Percentiles rank a stretch among this genome's conserved stretches.
phyloP scores from a whole-genome alignment of 495 filamentous ascomycete genomes.

The Emericellopsis terricola region DNA sequence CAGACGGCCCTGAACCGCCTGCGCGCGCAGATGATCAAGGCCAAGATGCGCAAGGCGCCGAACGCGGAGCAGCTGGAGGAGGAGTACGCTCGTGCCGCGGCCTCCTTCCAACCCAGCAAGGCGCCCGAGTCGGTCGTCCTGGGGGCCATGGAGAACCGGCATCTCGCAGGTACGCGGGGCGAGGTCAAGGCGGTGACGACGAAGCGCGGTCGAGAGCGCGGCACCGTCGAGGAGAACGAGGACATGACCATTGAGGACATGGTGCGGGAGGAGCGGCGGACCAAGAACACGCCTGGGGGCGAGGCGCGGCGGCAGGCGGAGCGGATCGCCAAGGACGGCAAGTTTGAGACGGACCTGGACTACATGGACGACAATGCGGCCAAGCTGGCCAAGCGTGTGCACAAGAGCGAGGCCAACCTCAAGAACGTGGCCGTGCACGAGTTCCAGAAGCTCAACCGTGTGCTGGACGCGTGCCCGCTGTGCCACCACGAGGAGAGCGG shows the following conservation, averaged over 20 bases:
- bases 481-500: conserved; percentile 84
- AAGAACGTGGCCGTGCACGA: conserved; percentile 78
- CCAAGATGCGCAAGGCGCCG: conserved; percentile 58
- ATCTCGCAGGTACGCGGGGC: conserved; percentile 59
- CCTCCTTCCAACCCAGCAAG: conserved; percentile 25
- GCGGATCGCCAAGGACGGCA: conserved; percentile 77
- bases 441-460: conserved; percentile 75
- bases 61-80: conserved; percentile 65
- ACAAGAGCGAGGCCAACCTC: conserved; percentile 74
- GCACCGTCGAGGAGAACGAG: conserved; percentile 71
- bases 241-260: conserved; percentile 95
- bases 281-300: conserved; percentile 57
- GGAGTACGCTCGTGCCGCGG: conserved; percentile 64
- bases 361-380: conserved; percentile 95
- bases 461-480: conserved; percentile 75
- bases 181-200: conserved; percentile 62
- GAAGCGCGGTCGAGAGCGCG: conserved; percentile 63
- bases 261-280: conserved; percentile 81
- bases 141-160: conserved; percentile 71
- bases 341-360: conserved; percentile 85
- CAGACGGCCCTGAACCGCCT: conserved; percentile 72
- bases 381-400: conserved; percentile 76
- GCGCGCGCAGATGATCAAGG: conserved; percentile 86
- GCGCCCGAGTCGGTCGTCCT: conserved; percentile 58
- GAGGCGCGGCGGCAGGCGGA: conserved; percentile 74